Evolutionary conservation across 1,139 yeast species (phyloP), one percentile per base, ranked within the genome.

Genomic region (Geotrichum siamense): DNA sequence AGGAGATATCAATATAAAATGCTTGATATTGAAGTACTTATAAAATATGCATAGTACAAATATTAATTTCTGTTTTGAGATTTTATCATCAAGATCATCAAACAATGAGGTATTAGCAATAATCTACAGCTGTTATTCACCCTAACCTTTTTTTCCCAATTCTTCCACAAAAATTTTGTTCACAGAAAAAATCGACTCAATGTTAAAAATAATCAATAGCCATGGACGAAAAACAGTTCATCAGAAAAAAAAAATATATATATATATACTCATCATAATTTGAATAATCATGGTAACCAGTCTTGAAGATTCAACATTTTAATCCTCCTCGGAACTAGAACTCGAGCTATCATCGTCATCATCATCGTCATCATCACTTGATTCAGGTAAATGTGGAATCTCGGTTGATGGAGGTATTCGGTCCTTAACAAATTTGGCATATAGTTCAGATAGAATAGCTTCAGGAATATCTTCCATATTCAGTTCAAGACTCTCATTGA

Each of bases 381-480:
- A 25, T 25, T 9, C 27, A 8, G 8, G 12, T 25, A 25, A 25
- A 25, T 25, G 27, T 25, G 8, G 8, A 12, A 9, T 25, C 12
- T 25, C 27, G 8, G 8, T 8, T n/a, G n/a, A n/a, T n/a, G n/a
- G n/a, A n/a, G n/a, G n/a, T 22, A 12, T 15, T 15, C 37, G 37
- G 54, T 75, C 74, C 51, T 78, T 78, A 55, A 81, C 82, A 50
- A 82, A 79, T 61, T 74, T 82, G 62, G 83, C 82, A 70, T 87
- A 89, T 54, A 91, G 70, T 58, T 85, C 83, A 60, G 84, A 67
- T 41, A 89, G 75, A 1, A 96, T 89, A 43, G 77, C 71, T 54
- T 85, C 89, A 56, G 85, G 95, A 56, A 93, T 74, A 64, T 82
- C 85, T 63, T 91, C 97, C 79, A 91, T 83, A 64, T 93, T 98